Evolutionary conservation across 371 early-diverging fungal genomes (phyloP).

Genomic region (Fennellomyces sp.): DNA sequence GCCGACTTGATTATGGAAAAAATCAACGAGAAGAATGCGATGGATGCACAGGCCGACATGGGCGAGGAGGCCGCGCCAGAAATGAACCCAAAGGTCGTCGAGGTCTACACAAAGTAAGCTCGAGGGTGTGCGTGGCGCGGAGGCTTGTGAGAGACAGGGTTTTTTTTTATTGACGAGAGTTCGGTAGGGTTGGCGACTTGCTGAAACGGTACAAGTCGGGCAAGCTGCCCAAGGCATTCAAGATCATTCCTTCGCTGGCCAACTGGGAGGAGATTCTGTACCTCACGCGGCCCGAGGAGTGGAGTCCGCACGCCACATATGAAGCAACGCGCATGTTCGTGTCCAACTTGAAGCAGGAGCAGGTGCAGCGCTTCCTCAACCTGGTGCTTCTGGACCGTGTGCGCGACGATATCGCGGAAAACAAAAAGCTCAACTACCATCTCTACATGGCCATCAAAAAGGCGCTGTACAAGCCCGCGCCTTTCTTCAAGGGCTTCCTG

Average conservation of each 20-base stretch:
- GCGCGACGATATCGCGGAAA: conserved; percentile 92
- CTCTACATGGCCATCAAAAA: conserved; percentile 96
- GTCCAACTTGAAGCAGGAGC: conserved; percentile 90
- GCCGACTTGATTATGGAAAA: conserved; percentile 96
- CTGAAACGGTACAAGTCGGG: conserved; percentile 95
- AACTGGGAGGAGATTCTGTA: conserved; percentile 98
- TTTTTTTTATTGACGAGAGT: background rate
- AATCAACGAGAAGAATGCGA: conserved; percentile 77
- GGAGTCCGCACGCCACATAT: conserved; percentile 97
- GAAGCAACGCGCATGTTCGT: conserved; percentile 96
- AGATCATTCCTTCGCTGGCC: conserved; percentile 92
- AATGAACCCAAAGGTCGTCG: conserved; percentile 88
- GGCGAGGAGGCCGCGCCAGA: conserved; percentile 44
- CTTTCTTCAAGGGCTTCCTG: conserved; percentile 97
- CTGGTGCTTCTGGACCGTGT: conserved; percentile 89
- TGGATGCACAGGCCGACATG: conserved; percentile 21
- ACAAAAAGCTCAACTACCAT: conserved; percentile 95
- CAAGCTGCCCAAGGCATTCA: conserved; percentile 97
- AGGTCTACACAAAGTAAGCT: conserved; percentile 90
- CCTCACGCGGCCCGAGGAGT: conserved; percentile 87
- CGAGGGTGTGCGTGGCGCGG: background rate
- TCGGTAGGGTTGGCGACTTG: conserved; percentile 79
- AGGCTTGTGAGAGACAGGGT: background rate
- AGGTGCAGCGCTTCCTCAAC: conserved; percentile 90
- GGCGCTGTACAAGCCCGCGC: conserved; percentile 94